phyloP scores from a whole-genome alignment of 495 filamentous ascomycete genomes.

The Penicillium daleae region DNA sequence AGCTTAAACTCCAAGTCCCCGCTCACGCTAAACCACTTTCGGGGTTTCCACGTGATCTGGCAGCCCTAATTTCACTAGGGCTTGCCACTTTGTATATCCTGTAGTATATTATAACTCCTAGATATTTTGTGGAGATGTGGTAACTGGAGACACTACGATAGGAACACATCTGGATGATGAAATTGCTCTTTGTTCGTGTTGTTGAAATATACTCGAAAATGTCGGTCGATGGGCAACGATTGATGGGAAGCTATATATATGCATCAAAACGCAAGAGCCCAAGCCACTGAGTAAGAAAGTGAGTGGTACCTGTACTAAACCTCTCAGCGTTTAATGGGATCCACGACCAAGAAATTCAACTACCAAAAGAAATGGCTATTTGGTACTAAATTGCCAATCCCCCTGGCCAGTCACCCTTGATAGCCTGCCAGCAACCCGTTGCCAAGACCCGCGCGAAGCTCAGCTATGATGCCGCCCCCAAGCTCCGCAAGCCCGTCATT shows the following conservation, averaged over 20 bases:
- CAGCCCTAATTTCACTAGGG: constrained; percentile 21
- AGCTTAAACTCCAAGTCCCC: constrained; percentile 35
- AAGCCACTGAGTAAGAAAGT: background rate
- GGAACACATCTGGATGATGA: too few relatives aligned
- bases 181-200: too few relatives aligned
- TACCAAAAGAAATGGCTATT: background rate
- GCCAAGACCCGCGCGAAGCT: constrained; percentile 31
- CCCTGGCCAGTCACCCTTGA: background rate
- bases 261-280: too few relatives aligned
- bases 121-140: too few relatives aligned
- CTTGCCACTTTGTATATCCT: background rate
- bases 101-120: too few relatives aligned
- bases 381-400: background rate
- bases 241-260: too few relatives aligned
- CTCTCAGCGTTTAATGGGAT: background rate
- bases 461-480: constrained; percentile 16
- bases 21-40: constrained; percentile 24
- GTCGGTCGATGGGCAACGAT: too few relatives aligned
- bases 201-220: too few relatives aligned
- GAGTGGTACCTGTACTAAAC: background rate
- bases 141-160: background rate
- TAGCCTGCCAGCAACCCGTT: constrained; percentile 12
- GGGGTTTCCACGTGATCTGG: background rate
- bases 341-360: background rate
- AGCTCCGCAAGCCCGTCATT: constrained; percentile 28